These are phyloP conservation scores for Phaffomyces thermotolerans DNA, from an alignment of 805 yeast species.

Conservation along the genomic window DNA sequence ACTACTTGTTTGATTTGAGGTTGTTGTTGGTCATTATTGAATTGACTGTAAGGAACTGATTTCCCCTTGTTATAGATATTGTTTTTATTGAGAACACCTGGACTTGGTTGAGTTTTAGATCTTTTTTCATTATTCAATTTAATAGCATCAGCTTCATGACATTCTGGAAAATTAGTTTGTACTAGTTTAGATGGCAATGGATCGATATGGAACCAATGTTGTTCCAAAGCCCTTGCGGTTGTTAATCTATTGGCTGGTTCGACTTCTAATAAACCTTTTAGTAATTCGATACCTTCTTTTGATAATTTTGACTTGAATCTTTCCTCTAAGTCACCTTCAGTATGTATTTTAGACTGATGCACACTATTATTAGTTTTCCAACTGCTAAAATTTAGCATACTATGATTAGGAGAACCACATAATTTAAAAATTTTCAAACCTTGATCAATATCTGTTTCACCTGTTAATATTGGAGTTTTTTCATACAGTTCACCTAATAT, in stretches of 20 bases:
- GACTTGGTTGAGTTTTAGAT: slow-evolving; percentile 1
- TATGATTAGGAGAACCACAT: slow-evolving; percentile 66
- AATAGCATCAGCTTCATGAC: slow-evolving; percentile 81
- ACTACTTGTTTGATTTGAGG: not conserved
- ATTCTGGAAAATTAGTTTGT: slow-evolving; percentile 50
- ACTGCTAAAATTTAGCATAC: slow-evolving; percentile 30
- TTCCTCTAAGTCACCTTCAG: slow-evolving; percentile 34
- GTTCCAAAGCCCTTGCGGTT: slow-evolving; percentile 69
- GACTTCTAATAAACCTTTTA: slow-evolving; percentile 54
- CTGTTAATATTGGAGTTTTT: slow-evolving; percentile 77
- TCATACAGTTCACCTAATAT: slow-evolving; percentile 87
- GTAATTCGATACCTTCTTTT: slow-evolving; percentile 42
- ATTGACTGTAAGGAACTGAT: not conserved
- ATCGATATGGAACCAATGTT: slow-evolving; percentile 55
- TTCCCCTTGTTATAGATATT: not conserved
- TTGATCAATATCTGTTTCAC: slow-evolving; percentile 82
- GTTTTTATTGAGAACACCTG: not conserved
- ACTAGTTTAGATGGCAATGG: slow-evolving; percentile 66
- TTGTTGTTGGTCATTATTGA: not conserved
- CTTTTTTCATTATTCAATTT: slow-evolving; percentile 38
- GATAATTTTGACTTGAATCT: slow-evolving; percentile 38
- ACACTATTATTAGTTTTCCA: slow-evolving; percentile 8
- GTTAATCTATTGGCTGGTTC: slow-evolving; percentile 72
- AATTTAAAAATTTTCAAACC: slow-evolving; percentile 73
- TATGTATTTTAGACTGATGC: slow-evolving; percentile 10